phyloP scores from a whole-genome alignment of 2,329 filamentous ascomycete species.

The Akanthomyces uredinophilus region DNA sequence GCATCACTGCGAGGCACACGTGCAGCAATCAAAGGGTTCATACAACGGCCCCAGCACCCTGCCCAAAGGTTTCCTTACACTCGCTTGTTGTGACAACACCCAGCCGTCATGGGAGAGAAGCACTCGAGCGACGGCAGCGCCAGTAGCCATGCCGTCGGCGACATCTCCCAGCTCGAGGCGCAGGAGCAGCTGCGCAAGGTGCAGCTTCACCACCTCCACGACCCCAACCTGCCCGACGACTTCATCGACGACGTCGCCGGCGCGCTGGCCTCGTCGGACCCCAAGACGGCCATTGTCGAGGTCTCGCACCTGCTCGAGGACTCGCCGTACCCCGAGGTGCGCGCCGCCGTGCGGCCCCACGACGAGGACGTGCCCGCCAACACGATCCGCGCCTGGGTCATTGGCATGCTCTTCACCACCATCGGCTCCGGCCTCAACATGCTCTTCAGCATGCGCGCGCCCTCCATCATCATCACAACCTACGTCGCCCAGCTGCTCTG shows the following conservation, averaged over 20 bases:
- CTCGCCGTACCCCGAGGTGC: slow-evolving; percentile 15
- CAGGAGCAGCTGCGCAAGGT: slow-evolving; percentile 23
- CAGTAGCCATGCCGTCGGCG: not conserved
- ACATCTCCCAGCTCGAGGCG: slow-evolving; percentile 9
- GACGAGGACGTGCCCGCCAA: slow-evolving; percentile 20
- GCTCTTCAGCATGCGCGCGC: slow-evolving; percentile 43
- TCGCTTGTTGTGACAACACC: too few species aligned
- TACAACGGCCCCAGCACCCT: not conserved
- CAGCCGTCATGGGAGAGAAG: slow-evolving; percentile 2
- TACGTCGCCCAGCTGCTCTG: slow-evolving; percentile 41
- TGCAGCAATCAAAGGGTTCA: not conserved
- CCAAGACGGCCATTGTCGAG: slow-evolving; percentile 67
- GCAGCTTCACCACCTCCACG: slow-evolving; percentile 44
- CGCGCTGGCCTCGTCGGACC: slow-evolving; percentile 45
- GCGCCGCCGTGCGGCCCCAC: slow-evolving; percentile 13
- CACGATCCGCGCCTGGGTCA: slow-evolving; percentile 39
- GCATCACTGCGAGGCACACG: not conserved
- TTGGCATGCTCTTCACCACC: slow-evolving; percentile 40
- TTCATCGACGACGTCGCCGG: slow-evolving; percentile 54
- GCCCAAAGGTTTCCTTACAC: not conserved
- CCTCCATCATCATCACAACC: slow-evolving; percentile 39
- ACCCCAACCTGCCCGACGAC: slow-evolving; percentile 42
- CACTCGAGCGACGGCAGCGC: not conserved
- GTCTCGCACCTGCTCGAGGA: slow-evolving; percentile 55
- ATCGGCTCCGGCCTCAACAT: slow-evolving; percentile 43